Evolutionary conservation across 2,329 filamentous ascomycete genomes (phyloP), one percentile per base, ranked within the genome.

Genomic region (Parastagonospora avenae): DNA sequence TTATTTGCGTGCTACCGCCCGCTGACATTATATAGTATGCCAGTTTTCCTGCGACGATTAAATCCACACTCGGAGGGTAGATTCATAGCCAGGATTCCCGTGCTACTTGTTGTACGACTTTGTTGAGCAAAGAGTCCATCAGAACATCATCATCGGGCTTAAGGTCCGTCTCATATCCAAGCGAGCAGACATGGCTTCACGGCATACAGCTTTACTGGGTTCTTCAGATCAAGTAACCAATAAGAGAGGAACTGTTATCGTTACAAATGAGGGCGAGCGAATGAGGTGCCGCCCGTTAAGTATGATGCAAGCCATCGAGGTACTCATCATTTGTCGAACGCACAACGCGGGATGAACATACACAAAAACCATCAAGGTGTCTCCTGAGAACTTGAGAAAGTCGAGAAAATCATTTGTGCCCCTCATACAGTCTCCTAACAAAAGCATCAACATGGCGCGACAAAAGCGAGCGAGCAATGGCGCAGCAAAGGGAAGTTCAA

Each of bases 271-370:
- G 5, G n/a, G 24, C 28, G n/a, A 37, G 46, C 57, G 45, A 58
- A 62, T 63, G 31, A 47, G 28, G 39, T 27, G 33, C 42, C 7
- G 11, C n/a, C 2, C 15, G 55, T 63, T 67, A 29, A 30, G 55
- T 64, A 64, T 70, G 66, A 68, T 68, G 65, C 56, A 43, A 58
- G 45, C 63, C 65, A 70, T 67, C 47, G 59, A 59, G 65, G 65
- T 68, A 56, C 67, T 68, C 65, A 68, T 24, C 19, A 58, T 63
- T 67, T 59, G 64, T 53, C 48, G 43, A 54, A 42, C 58, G 42
- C 64, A 65, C 59, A 60, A 57, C 42, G 42, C 24, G 9, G 30
- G 49, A n/a, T 8, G 11, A 10, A 38, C 53, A 57, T 54, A 50
- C 58, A 62, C 51, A 59, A 66, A 60, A 53, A 35, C 49, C 29